Evolutionary conservation across 305 asterid genomes (phyloP), one percentile per base, ranked within the genome.

Genomic region (Solanum chacoense): DNA sequence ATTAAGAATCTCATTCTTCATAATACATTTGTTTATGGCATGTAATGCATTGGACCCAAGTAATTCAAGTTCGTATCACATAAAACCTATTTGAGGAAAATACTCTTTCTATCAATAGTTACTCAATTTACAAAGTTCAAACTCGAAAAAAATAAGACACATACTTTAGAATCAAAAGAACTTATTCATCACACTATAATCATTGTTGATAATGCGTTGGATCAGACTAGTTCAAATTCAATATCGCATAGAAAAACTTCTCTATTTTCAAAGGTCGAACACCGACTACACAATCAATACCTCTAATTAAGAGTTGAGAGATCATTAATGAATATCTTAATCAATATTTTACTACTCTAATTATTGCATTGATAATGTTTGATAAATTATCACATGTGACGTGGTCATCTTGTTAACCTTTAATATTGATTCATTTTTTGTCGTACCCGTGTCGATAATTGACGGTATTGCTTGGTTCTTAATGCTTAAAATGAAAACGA

Each of bases 391-490:
- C 38, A 88, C 55, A 86, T 89, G 90, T 88, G 94, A 93, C 92
- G 95, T 94, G 92, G 88, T 90, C 90, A 85, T 38, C 59, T 71
- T 88, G 87, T 76, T 81, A 65, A 88, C 92, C 93, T 87, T 73
- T 79, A 34, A 59, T 78, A 77, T 88, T 76, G 26, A 87, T 26
- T 73, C 71, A 26, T n/a, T 3, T 24, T 37, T 76, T 1, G 8
- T 78, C 92, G 89, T 87, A 85, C 92, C 94, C 96, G 94, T 93
- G 95, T 90, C 88, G 8, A 6, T 31, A 3, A 83, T 8, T 7
- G 78, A 11, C 42, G 74, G 88, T 74, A 9, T 83, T 40, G 32
- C 26, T 18, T 24, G 0, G 40, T 83, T 75, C 42, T 65, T 22
- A 37, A 8, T 42, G 76, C 78, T 20, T 78, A 35, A 22, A 35